A percentile compares a stretch with the other conserved stretches of the same genome.
Evolutionary conservation across 768 basidiomycete species (phyloP).

Genomic region (Leccinum truebloodii): DNA sequence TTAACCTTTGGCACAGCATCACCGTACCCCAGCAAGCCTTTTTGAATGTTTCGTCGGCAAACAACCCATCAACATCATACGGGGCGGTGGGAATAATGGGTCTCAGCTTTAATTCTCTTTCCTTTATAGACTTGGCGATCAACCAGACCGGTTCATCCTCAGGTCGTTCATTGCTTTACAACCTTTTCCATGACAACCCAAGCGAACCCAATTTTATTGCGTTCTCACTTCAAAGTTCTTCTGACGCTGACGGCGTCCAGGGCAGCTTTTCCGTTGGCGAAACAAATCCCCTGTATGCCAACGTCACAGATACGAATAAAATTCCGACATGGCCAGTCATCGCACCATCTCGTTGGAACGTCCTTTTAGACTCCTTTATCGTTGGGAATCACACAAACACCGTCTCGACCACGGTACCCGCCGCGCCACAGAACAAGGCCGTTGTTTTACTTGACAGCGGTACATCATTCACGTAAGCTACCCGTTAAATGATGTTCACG

Average conservation of each 20-base stretch:
- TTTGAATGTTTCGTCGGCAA: constrained; percentile 60
- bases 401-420: constrained; percentile 54
- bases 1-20: constrained; percentile 44
- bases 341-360: constrained; percentile 69
- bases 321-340: constrained; percentile 75
- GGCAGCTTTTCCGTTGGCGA: constrained; percentile 80
- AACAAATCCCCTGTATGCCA: constrained; percentile 59
- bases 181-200: constrained; percentile 69
- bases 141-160: constrained; percentile 57
- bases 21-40: constrained; percentile 69
- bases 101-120: constrained; percentile 77
- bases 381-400: constrained; percentile 51
- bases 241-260: constrained; percentile 54
- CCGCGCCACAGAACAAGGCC: constrained; percentile 67
- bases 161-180: constrained; percentile 74
- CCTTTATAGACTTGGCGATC: constrained; percentile 63
- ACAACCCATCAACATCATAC: constrained; percentile 72
- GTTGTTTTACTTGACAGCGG: constrained; percentile 81
- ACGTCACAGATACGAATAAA: constrained; percentile 53
- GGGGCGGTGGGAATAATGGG: constrained; percentile 74
- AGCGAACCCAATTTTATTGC: constrained; percentile 79
- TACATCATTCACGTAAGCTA: constrained; percentile 72
- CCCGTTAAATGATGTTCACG: not conserved
- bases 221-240: constrained; percentile 66
- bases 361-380: constrained; percentile 73